A percentile compares a stretch with the other conserved stretches of the same genome.
These are phyloP conservation scores for Colletotrichum ledebouriae DNA, from an alignment of 2,329 filamentous ascomycete species.

Conservation along the genomic window DNA sequence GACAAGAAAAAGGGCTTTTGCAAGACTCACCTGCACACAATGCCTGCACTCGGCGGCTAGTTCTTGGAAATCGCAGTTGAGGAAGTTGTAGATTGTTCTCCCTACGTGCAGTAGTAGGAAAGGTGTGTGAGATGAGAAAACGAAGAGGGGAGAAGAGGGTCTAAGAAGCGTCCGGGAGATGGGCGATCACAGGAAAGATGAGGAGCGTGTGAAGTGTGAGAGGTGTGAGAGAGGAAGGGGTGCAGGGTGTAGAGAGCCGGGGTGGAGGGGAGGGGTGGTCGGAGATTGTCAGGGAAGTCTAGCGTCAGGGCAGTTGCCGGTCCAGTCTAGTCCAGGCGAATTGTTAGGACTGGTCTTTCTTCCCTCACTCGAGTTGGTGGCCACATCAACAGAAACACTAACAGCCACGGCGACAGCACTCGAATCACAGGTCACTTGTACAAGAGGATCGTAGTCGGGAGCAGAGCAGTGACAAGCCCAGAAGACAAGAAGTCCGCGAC, in stretches of 20 bases:
- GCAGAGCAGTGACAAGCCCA: slow-evolving; percentile 21
- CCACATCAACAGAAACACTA: too few species aligned
- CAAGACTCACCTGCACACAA: slow-evolving; percentile 41
- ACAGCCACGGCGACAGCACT: neutral
- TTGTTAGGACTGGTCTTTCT: neutral
- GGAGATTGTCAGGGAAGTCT: neutral
- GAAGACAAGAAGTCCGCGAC: slow-evolving; percentile 16
- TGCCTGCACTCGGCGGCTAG: slow-evolving; percentile 44
- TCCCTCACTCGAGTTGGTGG: neutral
- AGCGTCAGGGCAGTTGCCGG: slow-evolving; percentile 6
- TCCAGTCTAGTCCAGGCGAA: neutral
- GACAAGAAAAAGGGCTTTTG: neutral
- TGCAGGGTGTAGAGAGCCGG: slow-evolving; percentile 1
- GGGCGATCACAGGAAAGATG: slow-evolving; percentile 40
- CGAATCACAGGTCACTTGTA: neutral
- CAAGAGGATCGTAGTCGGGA: slow-evolving; percentile 3
- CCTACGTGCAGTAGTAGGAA: slow-evolving; percentile 30
- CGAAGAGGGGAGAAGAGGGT: slow-evolving; percentile 21
- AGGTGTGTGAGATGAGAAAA: slow-evolving; percentile 30
- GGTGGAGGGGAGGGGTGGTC: slow-evolving; percentile 8
- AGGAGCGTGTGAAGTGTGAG: slow-evolving; percentile 30
- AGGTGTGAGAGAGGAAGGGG: slow-evolving; percentile 32
- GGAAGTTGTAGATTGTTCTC: slow-evolving; percentile 32
- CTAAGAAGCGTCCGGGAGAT: slow-evolving; percentile 34
- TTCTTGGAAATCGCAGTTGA: slow-evolving; percentile 32